Evolutionary conservation across 163 green algal genomes (phyloP).

Genomic region (Chlamydomonas reinhardtii): DNA sequence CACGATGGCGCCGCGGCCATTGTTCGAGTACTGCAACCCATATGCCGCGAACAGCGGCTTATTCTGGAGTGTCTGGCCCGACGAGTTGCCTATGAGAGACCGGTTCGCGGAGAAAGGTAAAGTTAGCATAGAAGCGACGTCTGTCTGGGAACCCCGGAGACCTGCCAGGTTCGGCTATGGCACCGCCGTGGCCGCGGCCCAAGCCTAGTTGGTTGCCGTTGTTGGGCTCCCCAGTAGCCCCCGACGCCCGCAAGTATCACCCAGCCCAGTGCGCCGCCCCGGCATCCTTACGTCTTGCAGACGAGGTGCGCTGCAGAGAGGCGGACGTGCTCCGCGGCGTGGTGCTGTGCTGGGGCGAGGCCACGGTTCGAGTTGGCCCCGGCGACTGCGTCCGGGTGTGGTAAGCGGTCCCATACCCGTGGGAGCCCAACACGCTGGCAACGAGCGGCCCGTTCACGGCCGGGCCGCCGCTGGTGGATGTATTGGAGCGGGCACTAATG

Average conservation of each 20-base stretch:
- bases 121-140: no score
- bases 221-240: no score
- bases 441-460: slow-evolving; percentile 10
- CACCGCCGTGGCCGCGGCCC: no score
- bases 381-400: slow-evolving; percentile 16
- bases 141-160: no score
- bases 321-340: slow-evolving; percentile 32
- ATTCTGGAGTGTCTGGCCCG: no score
- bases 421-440: slow-evolving; percentile 21
- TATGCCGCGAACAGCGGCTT: slow-evolving; percentile 45
- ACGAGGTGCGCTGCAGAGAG: slow-evolving; percentile 32
- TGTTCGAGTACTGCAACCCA: slow-evolving; percentile 36
- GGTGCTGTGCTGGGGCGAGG: background rate
- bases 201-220: no score
- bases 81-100: no score
- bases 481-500: slow-evolving; percentile 9
- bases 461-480: background rate
- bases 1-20: background rate
- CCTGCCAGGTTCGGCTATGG: no score
- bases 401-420: slow-evolving; percentile 14
- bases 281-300: slow-evolving; percentile 24
- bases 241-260: no score
- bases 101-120: no score
- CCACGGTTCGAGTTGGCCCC: background rate
- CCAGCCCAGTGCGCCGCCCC: no score